Evolutionary conservation across 805 yeast genomes (phyloP), one percentile per base, ranked within the genome.

Genomic region (Metschnikowia baotianmanensis): DNA sequence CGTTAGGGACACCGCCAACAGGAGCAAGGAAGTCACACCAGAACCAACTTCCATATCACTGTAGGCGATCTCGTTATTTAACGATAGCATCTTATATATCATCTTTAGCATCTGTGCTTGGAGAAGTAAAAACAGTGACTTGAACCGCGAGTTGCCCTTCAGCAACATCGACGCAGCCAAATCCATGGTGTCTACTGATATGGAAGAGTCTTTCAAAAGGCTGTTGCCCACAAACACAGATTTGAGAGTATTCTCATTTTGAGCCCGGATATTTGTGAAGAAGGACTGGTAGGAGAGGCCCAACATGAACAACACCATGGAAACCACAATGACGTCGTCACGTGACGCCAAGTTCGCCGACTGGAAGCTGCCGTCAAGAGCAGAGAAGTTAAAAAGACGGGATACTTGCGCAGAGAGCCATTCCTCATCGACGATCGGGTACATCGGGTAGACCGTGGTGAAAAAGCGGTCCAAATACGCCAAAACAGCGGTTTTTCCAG

Each of bases 81-180:
- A 49, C 1, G 59, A 48, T 17, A 34, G 29, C 31, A 46, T 30
- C 13, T 42, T 36, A 31, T 36, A 35, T 8, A 48, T 39, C 23
- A 45, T 43, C 23, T 37, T 36, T 32, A 57, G 38, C 27, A 50
- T 43, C 9, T 40, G 36, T 9, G 59, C 59, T 31, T 56, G 61
- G 11, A 57, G 40, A 8, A 48, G 47, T 11, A 39, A 20, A 17
- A 57, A 36, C 26, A 44, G 42, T 5, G 43, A 39, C 31, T 41
- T 46, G 7, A 22, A 24, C 4, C 49, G 36, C 15, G 33, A 34
- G 5, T 41, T 39, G 36, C 48, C 52, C 15, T 36, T 38, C 16
- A 38, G 42, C 7, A 52, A 29, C 29, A 51, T 43, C 8, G 40
- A 44, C 17, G 39, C 32, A 13, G 58, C 58, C 30, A 56, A 37